A percentile compares a stretch with the other conserved stretches of the same genome.
Evolutionary conservation across 2,329 filamentous ascomycete genomes (phyloP).

Genomic region (Talaromyces sp.): DNA sequence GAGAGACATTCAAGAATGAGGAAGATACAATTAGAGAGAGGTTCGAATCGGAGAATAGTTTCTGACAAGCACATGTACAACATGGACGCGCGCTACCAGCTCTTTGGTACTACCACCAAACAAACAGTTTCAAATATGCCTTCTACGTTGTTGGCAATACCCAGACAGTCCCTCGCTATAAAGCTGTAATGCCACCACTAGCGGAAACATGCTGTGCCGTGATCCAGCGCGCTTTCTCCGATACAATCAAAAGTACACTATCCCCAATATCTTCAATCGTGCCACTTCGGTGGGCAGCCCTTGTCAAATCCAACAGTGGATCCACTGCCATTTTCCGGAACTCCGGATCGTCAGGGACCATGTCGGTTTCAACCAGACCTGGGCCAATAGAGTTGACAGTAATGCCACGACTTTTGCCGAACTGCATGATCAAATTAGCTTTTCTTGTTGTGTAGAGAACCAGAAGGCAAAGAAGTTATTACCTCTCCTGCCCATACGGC

Average conservation of each 20-base stretch:
- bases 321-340: neutral
- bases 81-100: neutral
- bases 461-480: neutral
- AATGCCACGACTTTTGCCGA: slow-evolving; percentile 9
- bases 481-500: slow-evolving; percentile 10
- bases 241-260: neutral
- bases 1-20: no score
- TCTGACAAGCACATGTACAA: neutral
- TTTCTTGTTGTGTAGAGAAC: neutral
- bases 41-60: neutral
- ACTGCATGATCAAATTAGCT: neutral
- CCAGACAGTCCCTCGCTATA: neutral
- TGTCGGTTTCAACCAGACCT: slow-evolving; percentile 7
- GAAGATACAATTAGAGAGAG: neutral
- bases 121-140: no score
- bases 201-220: slow-evolving; percentile 5
- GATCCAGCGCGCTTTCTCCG: slow-evolving; percentile 7
- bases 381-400: slow-evolving; percentile 16
- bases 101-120: neutral
- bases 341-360: neutral
- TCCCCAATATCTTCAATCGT: slow-evolving; percentile 12
- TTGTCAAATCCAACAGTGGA: neutral
- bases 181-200: slow-evolving; percentile 5
- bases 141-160: neutral
- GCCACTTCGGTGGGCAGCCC: neutral